Evolutionary conservation across 2,329 filamentous ascomycete genomes (phyloP).

Genomic region (Setomelanomma holmii): DNA sequence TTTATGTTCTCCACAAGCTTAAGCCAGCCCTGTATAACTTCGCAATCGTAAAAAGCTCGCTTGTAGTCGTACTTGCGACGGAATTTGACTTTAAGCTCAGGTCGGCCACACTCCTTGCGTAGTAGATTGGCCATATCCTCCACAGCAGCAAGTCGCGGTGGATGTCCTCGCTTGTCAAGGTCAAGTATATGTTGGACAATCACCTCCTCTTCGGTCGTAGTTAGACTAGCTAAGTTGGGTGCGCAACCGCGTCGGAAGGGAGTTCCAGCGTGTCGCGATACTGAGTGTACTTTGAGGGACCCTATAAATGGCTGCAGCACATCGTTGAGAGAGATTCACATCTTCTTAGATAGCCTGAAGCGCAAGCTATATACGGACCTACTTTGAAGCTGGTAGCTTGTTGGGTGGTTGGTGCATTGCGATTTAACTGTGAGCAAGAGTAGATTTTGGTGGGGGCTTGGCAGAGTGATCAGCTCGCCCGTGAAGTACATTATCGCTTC

Average conservation of each 20-base stretch:
- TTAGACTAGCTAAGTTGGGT: constrained; percentile 11
- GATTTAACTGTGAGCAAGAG: too few species aligned
- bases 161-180: constrained; percentile 2
- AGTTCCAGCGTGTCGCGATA: constrained; percentile 1
- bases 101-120: neutral
- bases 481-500: too few species aligned
- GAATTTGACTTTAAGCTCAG: neutral
- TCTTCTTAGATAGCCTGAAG: too few species aligned
- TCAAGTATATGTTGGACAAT: constrained; percentile 10
- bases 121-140: constrained; percentile 6
- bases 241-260: constrained; percentile 1
- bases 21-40: too few species aligned
- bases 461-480: too few species aligned
- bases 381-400: too few species aligned
- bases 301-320: constrained; percentile 4
- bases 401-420: too few species aligned
- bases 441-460: too few species aligned
- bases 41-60: too few species aligned
- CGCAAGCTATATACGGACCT: too few species aligned
- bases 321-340: neutral
- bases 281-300: constrained; percentile 1
- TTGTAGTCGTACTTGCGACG: neutral
- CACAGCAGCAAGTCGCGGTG: constrained; percentile 1
- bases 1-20: too few species aligned
- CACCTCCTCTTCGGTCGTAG: constrained; percentile 11